Evolutionary conservation across 805 yeast genomes (phyloP).

Genomic region (Debaryomyces maramus): DNA sequence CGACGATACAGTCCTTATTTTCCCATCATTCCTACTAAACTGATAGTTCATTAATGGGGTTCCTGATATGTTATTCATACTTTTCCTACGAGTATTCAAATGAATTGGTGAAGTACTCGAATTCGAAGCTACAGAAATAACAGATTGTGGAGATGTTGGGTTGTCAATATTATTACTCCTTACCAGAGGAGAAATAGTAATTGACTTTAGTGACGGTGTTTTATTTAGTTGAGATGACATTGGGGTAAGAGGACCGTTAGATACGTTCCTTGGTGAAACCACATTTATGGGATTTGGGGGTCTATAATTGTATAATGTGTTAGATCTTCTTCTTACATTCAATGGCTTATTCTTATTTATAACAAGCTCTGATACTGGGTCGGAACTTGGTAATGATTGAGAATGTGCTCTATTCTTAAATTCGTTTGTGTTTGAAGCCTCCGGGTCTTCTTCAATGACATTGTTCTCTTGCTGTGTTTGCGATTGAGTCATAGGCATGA

Average conservation of each 20-base stretch:
- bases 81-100: conserved; percentile 4
- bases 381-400: conserved; percentile 28
- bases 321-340: conserved; percentile 20
- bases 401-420: conserved; percentile 28
- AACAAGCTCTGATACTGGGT: conserved; percentile 5
- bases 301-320: conserved; percentile 19
- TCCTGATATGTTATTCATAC: conserved; percentile 2
- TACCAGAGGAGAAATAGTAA: conserved; percentile 39
- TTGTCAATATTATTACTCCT: conserved; percentile 14
- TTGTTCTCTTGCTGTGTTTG: not conserved
- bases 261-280: conserved; percentile 11
- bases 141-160: conserved; percentile 20
- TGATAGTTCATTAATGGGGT: not conserved
- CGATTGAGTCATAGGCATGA: conserved; percentile 27
- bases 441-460: not conserved
- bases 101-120: conserved; percentile 6
- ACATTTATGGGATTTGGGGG: conserved; percentile 12
- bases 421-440: conserved; percentile 2
- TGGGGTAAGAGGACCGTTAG: conserved; percentile 14
- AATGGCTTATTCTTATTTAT: conserved; percentile 4
- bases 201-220: conserved; percentile 38
- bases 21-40: not conserved
- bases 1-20: not conserved
- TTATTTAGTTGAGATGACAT: conserved; percentile 17
- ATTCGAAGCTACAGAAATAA: conserved; percentile 11